Base-by-base conservation (phyloP, 1,139 yeast genomes). In the Blastobotrys ciferrii region DNA sequence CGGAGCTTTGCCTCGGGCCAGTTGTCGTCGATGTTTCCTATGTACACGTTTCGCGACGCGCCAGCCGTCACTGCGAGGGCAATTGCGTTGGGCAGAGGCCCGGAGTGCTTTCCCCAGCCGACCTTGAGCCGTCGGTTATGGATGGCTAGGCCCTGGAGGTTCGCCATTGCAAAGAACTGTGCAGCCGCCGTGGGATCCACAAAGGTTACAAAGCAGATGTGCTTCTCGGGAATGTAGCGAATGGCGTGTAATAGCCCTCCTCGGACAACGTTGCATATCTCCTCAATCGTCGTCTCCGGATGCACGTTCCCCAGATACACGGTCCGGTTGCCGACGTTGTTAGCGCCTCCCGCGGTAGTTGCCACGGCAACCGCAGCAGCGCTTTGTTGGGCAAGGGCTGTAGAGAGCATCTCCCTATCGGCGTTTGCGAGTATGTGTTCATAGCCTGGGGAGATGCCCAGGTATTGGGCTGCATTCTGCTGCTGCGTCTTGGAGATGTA, bases 41-140 rank as follows among this genome's bases (percentile, higher is more conserved):
- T 80, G 66, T 91, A 92, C 35, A 92, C 82, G 65, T 92, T 92
- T 69, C 98, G 80, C 23, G 91, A 80, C 1, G 97, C 98, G 40
- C 97, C 97, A 47, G 84, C 83, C n/a, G 92, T 80, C n/a, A 89
- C 94, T 1, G 96, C 96, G 54, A 82, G 70, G 5, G 88, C 80
- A 52, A 91, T 75, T 2, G 87, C 84, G 56, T 85, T 83, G n/a
- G 88, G 80, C 51, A 91, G 73, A 1, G 95, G 92, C 7, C 97
- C 96, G 1, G 95, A 82, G 66, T 88, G 95, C 64, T 87, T 87
- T 44, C 98, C 98, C 98, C 98, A 92, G 15, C 96, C 96, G 52
- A 92, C 87, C 65, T 87, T 86, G 50, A 91, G 80, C 58, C 87
- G 76, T 59, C 91, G 77, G 60, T 84, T 82, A 65, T 87, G 95